Evolutionary conservation across 345 rosid genomes (phyloP).

Genomic region (Eucalyptus tenuipes): DNA sequence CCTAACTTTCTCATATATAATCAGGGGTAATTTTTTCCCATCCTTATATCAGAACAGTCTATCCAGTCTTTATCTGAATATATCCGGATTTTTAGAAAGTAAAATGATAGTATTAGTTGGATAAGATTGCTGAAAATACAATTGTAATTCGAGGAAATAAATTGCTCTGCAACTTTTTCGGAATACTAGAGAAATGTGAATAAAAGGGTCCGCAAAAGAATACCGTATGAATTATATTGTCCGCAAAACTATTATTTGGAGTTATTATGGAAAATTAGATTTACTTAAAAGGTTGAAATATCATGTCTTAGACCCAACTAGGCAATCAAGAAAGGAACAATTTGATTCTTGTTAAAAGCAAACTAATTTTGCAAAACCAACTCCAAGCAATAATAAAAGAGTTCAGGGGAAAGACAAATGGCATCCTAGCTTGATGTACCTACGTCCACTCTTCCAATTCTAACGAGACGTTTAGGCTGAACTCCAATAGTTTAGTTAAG

Average conservation of each 20-base stretch:
- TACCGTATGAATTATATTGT: not conserved
- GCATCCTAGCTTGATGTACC: not conserved
- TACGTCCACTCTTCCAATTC: not conserved
- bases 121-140: not conserved
- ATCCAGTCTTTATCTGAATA: no score
- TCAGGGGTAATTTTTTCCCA: not conserved
- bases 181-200: not conserved
- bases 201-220: not conserved
- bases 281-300: not conserved
- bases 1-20: not conserved
- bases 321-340: not conserved
- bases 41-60: no score
- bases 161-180: not conserved
- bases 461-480: not conserved
- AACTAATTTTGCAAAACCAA: not conserved
- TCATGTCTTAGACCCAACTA: not conserved
- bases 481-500: not conserved
- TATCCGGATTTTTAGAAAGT: not conserved
- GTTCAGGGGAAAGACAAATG: not conserved
- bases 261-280: not conserved
- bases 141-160: not conserved
- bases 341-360: not conserved
- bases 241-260: not conserved
- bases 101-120: not conserved
- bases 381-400: not conserved